Evolutionary conservation across 176 grass and related monocot species (phyloP).

Genomic region (Bonia amplexicaulis): DNA sequence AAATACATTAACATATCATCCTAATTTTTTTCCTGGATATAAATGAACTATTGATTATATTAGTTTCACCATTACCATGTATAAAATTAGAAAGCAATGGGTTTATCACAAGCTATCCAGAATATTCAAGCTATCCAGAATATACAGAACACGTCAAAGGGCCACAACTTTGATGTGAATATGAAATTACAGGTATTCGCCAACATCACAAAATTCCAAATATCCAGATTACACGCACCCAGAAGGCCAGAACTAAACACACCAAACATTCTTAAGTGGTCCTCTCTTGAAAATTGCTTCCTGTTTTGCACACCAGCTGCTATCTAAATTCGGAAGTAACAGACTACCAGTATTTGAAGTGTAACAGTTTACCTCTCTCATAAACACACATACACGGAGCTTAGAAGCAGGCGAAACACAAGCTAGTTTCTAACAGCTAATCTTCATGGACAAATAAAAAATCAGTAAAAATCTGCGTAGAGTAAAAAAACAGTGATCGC

Average conservation of each 20-base stretch:
- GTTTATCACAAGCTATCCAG: not conserved
- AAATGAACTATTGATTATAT: not conserved
- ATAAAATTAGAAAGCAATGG: not conserved
- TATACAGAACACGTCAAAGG: not conserved
- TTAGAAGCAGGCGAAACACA: not conserved
- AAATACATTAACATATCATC: not conserved
- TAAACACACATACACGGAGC: not conserved
- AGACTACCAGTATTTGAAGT: not conserved
- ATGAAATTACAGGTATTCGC: conserved; percentile 15
- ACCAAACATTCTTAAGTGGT: not conserved
- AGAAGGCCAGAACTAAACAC: not conserved
- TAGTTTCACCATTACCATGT: conserved; percentile 1
- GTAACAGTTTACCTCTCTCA: not conserved
- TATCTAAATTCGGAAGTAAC: conserved; percentile 4
- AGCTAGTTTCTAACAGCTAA: not conserved
- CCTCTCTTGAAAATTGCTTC: not conserved
- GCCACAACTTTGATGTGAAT: conserved; percentile 1
- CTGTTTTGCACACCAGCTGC: not conserved
- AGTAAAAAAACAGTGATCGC: not conserved
- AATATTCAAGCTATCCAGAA: conserved; percentile 10
- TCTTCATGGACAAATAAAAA: not conserved
- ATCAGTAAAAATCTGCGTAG: not conserved
- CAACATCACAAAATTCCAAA: not conserved
- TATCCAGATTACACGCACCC: not conserved
- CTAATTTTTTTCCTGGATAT: not conserved